Percentiles rank a stretch among this genome's conserved stretches.
Evolutionary conservation across 495 filamentous ascomycete genomes (phyloP).

Genomic region (Trichoderma orchidacearum): DNA sequence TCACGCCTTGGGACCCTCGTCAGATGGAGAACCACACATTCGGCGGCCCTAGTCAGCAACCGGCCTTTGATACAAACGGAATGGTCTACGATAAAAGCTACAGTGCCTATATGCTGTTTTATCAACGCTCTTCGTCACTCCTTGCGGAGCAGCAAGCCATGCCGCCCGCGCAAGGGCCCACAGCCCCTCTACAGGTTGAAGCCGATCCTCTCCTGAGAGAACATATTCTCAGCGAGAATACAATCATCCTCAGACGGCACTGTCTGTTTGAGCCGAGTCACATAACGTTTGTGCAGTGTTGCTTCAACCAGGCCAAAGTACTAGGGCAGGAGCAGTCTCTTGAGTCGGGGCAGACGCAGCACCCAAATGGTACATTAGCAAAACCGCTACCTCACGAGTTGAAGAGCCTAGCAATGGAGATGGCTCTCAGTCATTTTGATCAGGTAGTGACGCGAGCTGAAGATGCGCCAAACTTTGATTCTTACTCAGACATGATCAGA

Average conservation of each 20-base stretch:
- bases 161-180: constrained; percentile 13
- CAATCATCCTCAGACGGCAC: constrained; percentile 57
- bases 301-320: constrained; percentile 37
- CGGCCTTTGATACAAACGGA: constrained; percentile 27
- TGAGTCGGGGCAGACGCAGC: background rate
- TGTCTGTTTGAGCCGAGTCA: constrained; percentile 70
- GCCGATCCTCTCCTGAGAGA: constrained; percentile 42
- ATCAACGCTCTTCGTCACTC: constrained; percentile 64
- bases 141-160: constrained; percentile 29
- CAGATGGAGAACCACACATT: constrained; percentile 66
- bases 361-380: background rate
- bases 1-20: constrained; percentile 57
- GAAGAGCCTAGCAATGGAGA: constrained; percentile 48
- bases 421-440: constrained; percentile 62
- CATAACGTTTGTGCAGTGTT: constrained; percentile 45
- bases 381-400: constrained; percentile 10
- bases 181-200: constrained; percentile 39
- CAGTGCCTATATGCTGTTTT: constrained; percentile 97
- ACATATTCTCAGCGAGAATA: constrained; percentile 59
- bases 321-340: constrained; percentile 2
- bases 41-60: constrained; percentile 52
- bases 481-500: constrained; percentile 38
- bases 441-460: constrained; percentile 65
- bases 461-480: constrained; percentile 49
- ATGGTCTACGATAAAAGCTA: constrained; percentile 50